Base-by-base conservation (phyloP, 768 basidiomycete species). In the Tulasnella sp. region DNA sequence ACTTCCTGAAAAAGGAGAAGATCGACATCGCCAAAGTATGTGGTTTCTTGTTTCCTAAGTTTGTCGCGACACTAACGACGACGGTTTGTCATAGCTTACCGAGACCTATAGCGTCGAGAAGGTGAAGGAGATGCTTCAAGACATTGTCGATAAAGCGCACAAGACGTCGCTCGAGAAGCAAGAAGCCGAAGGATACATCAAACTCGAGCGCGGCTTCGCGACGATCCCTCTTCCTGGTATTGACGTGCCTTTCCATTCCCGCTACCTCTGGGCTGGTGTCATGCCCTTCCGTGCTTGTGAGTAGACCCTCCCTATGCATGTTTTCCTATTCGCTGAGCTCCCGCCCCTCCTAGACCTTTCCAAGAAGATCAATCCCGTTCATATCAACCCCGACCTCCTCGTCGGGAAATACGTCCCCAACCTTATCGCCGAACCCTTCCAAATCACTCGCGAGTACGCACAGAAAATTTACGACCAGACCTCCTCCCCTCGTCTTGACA, bases 221-320 rank as follows among this genome's bases (percentile, higher is more conserved):
- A 92, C 91, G 17, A 93, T 93, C 58, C 91, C 90, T 39, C 77
- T 94, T 36, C 89, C 93, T 36, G 94, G 94, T 60, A 97, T 99
- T 64, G 96, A 98, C 65, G 96, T 99, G 1, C 96, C 96, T 3
- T 99, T 99, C 87, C 96, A 99, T 70, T 98, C 96, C 3, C 86
- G 93, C 59, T 99, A 98, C 71, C 79, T 99, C 36, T 99, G 96
- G 96, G 93, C 93, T 14, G 92, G 92, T 67, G 92, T 96, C 27
- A 77, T 94, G 82, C 89, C 93, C 8, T 94, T 96, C 87, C 82
- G 92, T 63, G 88, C 90, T 57, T 96, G 87, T 91, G 67, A 71
- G 86, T 78, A 21, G 49, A n/a, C n/a, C 25, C 19, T 27, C 3
- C 19, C 21, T 36, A 7, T 17, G 25, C 7, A 4, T 32, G 34